phyloP scores from a whole-genome alignment of 805 yeast genomes.

The Pichia insulana region DNA sequence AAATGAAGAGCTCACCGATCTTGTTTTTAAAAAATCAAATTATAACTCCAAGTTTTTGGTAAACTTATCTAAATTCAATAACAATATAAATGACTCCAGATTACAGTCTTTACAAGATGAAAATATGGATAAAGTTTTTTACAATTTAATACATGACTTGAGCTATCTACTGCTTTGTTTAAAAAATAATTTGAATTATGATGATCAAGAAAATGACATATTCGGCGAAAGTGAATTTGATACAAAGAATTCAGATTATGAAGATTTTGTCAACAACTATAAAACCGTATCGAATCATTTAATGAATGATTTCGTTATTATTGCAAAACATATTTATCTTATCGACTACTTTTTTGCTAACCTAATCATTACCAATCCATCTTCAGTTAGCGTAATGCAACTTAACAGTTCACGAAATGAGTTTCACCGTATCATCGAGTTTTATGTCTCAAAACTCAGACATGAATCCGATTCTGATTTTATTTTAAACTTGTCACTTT shows the following conservation, averaged over 20 bases:
- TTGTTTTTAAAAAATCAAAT: constrained; percentile 24
- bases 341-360: constrained; percentile 16
- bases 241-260: neutral
- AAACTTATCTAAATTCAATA: constrained; percentile 18
- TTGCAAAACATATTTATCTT: constrained; percentile 22
- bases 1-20: constrained; percentile 20
- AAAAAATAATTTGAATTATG: constrained; percentile 1
- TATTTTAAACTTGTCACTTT: constrained; percentile 17
- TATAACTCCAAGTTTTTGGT: constrained; percentile 18
- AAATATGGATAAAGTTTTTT: constrained; percentile 16
- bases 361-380: constrained; percentile 9
- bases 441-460: constrained; percentile 14
- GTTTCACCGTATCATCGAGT: constrained; percentile 15
- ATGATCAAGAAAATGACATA: neutral
- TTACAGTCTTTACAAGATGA: constrained; percentile 8
- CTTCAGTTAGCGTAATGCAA: constrained; percentile 13
- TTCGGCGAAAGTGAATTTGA: neutral
- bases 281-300: constrained; percentile 11
- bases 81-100: constrained; percentile 2
- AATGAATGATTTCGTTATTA: constrained; percentile 15
- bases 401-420: constrained; percentile 14
- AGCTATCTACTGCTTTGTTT: constrained; percentile 16
- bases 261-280: constrained; percentile 4
- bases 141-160: constrained; percentile 23
- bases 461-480: constrained; percentile 26